Percentiles rank a stretch among this genome's conserved stretches.
Evolutionary conservation across 768 basidiomycete species (phyloP).

Genomic region (Lactarius vividus): DNA sequence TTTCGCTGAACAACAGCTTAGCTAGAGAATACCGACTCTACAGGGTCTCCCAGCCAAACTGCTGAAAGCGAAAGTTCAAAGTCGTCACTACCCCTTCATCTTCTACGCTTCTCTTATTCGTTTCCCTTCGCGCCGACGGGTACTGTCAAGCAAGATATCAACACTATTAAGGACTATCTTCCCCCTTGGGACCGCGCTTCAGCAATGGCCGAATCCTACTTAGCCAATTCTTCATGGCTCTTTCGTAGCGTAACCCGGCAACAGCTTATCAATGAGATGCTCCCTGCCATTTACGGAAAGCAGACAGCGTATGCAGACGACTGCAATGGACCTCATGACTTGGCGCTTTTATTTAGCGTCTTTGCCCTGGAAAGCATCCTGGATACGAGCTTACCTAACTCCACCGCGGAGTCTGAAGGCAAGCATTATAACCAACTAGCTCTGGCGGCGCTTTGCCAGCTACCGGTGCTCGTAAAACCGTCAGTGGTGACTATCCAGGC

Average conservation of each 20-base stretch:
- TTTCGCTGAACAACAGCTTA: background rate
- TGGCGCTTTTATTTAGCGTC: conserved; percentile 35
- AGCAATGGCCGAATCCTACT: conserved; percentile 64
- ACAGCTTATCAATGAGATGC: conserved; percentile 65
- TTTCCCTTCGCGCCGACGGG: conserved; percentile 34
- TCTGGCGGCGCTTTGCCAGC: conserved; percentile 58
- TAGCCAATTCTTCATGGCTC: conserved; percentile 59
- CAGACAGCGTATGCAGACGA: conserved; percentile 24
- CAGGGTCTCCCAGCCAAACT: conserved; percentile 21
- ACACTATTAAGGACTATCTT: conserved; percentile 34
- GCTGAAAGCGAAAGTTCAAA: conserved; percentile 25
- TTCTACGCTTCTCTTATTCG: conserved; percentile 30
- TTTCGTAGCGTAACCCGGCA: conserved; percentile 64
- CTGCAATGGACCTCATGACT: conserved; percentile 35
- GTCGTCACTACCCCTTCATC: conserved; percentile 29
- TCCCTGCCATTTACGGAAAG: conserved; percentile 59
- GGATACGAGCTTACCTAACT: conserved; percentile 35
- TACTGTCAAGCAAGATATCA: conserved; percentile 27
- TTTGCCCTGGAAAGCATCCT: conserved; percentile 35
- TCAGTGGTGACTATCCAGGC: conserved; percentile 68
- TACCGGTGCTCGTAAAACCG: conserved; percentile 69
- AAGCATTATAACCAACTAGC: conserved; percentile 66
- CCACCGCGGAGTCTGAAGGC: conserved; percentile 45
- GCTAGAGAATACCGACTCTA: conserved; percentile 20
- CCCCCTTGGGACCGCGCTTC: conserved; percentile 52